phyloP scores from a whole-genome alignment of 345 rosid species.

The Combretum micranthum region DNA sequence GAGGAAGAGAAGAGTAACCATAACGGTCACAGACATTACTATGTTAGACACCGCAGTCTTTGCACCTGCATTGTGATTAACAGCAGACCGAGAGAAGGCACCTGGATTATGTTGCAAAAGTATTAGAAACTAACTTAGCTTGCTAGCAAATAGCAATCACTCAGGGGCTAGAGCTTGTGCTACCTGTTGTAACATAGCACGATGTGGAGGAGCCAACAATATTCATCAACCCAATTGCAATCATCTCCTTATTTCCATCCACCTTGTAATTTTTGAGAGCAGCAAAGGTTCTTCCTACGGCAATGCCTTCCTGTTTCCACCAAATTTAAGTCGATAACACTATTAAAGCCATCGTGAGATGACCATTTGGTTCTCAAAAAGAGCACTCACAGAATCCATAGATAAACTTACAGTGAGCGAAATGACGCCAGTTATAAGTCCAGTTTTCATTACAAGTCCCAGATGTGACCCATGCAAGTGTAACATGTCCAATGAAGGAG shows the following conservation, averaged over 20 bases:
- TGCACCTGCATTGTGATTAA: constrained; percentile 87
- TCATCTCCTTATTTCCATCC: constrained; percentile 53
- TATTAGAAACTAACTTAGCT: background rate
- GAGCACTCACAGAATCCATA: background rate
- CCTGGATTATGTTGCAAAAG: constrained; percentile 25
- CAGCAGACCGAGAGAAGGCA: constrained; percentile 93
- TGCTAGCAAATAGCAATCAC: background rate
- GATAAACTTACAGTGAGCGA: constrained; percentile 70
- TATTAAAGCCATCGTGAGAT: background rate
- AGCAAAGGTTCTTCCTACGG: constrained; percentile 42
- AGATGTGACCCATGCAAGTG: constrained; percentile 65
- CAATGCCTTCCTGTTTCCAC: constrained; percentile 77
- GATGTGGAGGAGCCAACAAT: constrained; percentile 35
- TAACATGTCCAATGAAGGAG: constrained; percentile 90
- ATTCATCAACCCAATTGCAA: constrained; percentile 41
- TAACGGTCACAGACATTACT: constrained; percentile 83
- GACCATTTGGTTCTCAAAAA: constrained; percentile 1
- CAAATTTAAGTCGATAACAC: background rate
- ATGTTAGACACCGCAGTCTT: constrained; percentile 92
- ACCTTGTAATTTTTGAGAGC: constrained; percentile 26
- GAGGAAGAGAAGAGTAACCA: constrained; percentile 86
- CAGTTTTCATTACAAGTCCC: constrained; percentile 70
- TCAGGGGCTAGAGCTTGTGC: background rate
- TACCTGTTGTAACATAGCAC: constrained; percentile 63
- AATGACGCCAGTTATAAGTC: constrained; percentile 77